Base-by-base conservation (phyloP, 2,329 filamentous ascomycete genomes). In the Ophiocordyceps polyrhachis-furcata region DNA sequence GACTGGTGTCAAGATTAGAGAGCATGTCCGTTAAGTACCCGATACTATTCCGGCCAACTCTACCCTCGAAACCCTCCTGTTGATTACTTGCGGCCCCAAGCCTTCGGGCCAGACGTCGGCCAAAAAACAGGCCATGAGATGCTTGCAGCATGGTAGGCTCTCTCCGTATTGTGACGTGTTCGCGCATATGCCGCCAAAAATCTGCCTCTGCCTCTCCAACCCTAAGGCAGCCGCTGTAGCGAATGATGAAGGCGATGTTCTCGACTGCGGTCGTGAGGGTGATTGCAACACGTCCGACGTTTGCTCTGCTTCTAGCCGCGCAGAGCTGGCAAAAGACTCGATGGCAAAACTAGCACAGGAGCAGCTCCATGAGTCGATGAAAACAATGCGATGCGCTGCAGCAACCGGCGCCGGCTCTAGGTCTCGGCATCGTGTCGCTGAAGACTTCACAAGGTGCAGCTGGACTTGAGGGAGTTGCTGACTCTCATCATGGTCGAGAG, bases 271-370 rank as follows among this genome's bases (percentile, higher is more conserved):
- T 38, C 31, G 23, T 29, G n/a, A 29, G 19, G 23, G 3, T 23
- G 42, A 31, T 15, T 14, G 21, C 28, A 13, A 8, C n/a, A 25
- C 19, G 12, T n/a, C 3, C 14, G 8, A 32, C 20, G 21, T 15
- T 6, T 13, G 20, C 15, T 23, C 25, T 9, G n/a, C 35, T 7
- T 9, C 23, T n/a, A 23, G 19, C 32, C 32, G 41, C 5, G 40
- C 9, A 20, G 23, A 14, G 17, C 11, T 20, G n/a, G 21, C 40
- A 23, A 87, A 88, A 2, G 80, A 74, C 19, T 79, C 69, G 49
- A 93, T 79, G 0, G 81, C 72, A 60, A 96, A 96, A 1, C 78
- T 79, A 4, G 87, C 81, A 64, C 91, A 98, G 1, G 77, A 84
- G 61, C 91, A 98, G 59, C 82, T 87, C 91, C 91, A 96, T 1